phyloP scores from a whole-genome alignment of 2,329 filamentous ascomycete genomes.

The Xylariaceae sp. region DNA sequence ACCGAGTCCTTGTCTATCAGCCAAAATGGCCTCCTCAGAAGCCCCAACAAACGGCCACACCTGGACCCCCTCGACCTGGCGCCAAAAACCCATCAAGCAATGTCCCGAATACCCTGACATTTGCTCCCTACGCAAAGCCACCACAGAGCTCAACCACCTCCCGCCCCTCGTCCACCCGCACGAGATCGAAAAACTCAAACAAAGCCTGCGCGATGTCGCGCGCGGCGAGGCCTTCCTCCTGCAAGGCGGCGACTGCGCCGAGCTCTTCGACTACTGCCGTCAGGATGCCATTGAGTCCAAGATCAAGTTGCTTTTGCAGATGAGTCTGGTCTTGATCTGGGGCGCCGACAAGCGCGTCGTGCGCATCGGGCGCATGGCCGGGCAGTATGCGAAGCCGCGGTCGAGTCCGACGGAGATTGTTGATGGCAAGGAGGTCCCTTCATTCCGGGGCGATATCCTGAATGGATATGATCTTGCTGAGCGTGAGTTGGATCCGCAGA shows the following conservation, averaged over 20 bases:
- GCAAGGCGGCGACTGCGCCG: slow-evolving; percentile 94
- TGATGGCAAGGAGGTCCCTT: slow-evolving; percentile 74
- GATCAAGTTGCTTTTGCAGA: slow-evolving; percentile 93
- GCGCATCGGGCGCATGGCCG: slow-evolving; percentile 90
- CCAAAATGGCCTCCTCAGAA: slow-evolving; percentile 16
- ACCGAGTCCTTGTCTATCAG: too few relatives aligned
- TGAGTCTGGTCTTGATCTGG: slow-evolving; percentile 95
- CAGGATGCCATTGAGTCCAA: slow-evolving; percentile 88
- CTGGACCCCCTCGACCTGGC: slow-evolving; percentile 66
- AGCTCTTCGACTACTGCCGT: slow-evolving; percentile 95
- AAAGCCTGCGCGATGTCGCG: slow-evolving; percentile 77
- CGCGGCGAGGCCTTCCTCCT: slow-evolving; percentile 87
- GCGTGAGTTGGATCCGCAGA: slow-evolving; percentile 71
- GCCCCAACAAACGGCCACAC: slow-evolving; percentile 14
- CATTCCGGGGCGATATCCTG: slow-evolving; percentile 91
- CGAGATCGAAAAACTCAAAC: slow-evolving; percentile 76
- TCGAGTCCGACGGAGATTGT: slow-evolving; percentile 82
- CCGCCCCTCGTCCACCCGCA: slow-evolving; percentile 74
- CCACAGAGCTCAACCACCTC: slow-evolving; percentile 60
- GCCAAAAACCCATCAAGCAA: slow-evolving; percentile 73
- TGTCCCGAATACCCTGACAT: slow-evolving; percentile 63
- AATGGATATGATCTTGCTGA: slow-evolving; percentile 80
- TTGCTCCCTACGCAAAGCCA: slow-evolving; percentile 52
- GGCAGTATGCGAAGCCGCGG: slow-evolving; percentile 93
- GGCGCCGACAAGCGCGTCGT: slow-evolving; percentile 77